Percentiles rank a stretch among this genome's conserved stretches.
phyloP scores from a whole-genome alignment of 2,329 filamentous ascomycete species.

The Thelonectria rubi region DNA sequence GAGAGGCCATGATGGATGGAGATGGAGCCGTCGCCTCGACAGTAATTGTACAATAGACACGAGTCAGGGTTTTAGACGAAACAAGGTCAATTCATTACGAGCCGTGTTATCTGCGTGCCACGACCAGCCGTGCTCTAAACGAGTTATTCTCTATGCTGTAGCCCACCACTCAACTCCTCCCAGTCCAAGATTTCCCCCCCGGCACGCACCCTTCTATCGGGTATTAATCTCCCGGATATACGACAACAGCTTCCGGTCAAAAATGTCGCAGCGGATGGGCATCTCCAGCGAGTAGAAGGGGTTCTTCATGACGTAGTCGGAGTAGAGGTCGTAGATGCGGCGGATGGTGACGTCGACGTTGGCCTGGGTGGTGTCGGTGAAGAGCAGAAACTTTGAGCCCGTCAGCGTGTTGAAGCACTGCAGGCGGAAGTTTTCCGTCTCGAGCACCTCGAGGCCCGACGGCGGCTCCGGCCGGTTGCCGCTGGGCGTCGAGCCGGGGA shows the following conservation, averaged over 20 bases:
- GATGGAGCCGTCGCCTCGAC: constrained; percentile 43
- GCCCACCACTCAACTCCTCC: constrained; percentile 17
- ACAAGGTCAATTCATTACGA: constrained; percentile 39
- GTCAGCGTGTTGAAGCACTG: constrained; percentile 97
- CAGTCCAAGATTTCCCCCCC: neutral
- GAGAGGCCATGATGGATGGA: constrained; percentile 26
- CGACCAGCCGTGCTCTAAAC: constrained; percentile 4
- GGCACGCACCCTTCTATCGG: constrained; percentile 48
- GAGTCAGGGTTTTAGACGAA: constrained; percentile 41
- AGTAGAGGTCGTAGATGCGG: constrained; percentile 92
- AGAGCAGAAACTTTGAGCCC: constrained; percentile 93
- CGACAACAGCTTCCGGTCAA: constrained; percentile 84
- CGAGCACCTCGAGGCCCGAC: constrained; percentile 89
- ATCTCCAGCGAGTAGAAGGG: constrained; percentile 98
- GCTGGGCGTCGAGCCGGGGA: constrained; percentile 48
- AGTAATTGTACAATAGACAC: constrained; percentile 47
- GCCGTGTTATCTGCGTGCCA: constrained; percentile 20
- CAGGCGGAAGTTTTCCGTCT: constrained; percentile 92
- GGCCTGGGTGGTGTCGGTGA: constrained; percentile 87
- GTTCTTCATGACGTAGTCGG: constrained; percentile 99
- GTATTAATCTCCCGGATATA: constrained; percentile 80
- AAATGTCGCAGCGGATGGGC: constrained; percentile 94
- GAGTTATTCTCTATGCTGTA: constrained; percentile 1
- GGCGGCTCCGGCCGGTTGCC: constrained; percentile 67
- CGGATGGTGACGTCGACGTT: constrained; percentile 86